Evolutionary conservation across 2,329 filamentous ascomycete species (phyloP).

Genomic region (Sordariomycetes sp.): DNA sequence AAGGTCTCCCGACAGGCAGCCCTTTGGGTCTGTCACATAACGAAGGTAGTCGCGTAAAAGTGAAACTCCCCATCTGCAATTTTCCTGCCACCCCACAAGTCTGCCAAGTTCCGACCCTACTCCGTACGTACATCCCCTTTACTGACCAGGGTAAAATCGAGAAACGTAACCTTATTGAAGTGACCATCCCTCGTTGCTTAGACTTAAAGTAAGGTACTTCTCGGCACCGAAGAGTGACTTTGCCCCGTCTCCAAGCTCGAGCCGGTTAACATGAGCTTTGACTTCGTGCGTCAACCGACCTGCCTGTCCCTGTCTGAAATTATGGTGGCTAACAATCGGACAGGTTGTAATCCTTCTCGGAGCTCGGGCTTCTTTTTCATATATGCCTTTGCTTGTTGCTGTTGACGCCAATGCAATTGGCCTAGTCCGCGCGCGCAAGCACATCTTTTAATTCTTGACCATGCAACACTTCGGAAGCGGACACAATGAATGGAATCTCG

Average conservation of each 20-base stretch:
- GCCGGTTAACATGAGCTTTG: neutral
- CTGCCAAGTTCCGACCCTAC: too few species aligned
- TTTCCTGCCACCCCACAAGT: too few species aligned
- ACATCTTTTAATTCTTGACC: slow-evolving; percentile 1
- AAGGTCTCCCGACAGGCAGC: too few species aligned
- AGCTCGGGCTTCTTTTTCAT: neutral
- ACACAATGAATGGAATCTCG: slow-evolving; percentile 1
- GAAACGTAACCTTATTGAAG: too few species aligned
- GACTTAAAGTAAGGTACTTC: neutral
- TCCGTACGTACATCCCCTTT: too few species aligned
- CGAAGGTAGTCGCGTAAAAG: too few species aligned
- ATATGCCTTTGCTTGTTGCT: slow-evolving; percentile 1
- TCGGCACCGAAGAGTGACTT: neutral
- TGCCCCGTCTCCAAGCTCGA: neutral
- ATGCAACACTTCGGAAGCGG: slow-evolving; percentile 1
- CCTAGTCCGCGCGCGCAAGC: slow-evolving; percentile 1
- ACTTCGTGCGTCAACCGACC: neutral
- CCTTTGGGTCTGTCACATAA: neutral
- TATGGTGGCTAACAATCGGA: neutral
- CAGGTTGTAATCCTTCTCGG: neutral
- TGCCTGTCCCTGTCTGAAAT: neutral
- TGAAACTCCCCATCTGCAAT: too few species aligned
- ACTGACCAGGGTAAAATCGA: too few species aligned
- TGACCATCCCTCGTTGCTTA: neutral
- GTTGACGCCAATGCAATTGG: slow-evolving; percentile 1